Conservation (phyloP, 2,329 filamentous ascomycete species). For the Tolypocladium ophioglossoides region DNA sequence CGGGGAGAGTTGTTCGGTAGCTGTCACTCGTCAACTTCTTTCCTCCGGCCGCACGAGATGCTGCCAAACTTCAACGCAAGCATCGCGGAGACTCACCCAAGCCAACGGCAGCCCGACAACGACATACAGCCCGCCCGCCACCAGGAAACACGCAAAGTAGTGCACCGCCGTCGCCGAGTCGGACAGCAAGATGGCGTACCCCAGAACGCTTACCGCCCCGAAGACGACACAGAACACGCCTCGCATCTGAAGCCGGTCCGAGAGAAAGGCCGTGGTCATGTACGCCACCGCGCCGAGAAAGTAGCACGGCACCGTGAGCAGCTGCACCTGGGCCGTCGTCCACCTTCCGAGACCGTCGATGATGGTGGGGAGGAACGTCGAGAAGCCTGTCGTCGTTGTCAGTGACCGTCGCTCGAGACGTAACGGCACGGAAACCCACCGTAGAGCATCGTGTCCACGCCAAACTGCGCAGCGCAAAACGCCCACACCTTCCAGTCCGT, state of each 20-base stretch:
- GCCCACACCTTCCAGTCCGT: slow-evolving; percentile 68
- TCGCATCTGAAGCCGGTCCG: slow-evolving; percentile 56
- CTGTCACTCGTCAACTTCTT: slow-evolving; percentile 7
- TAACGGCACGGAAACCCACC: slow-evolving; percentile 19
- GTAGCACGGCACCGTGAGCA: slow-evolving; percentile 72
- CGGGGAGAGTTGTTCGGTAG: slow-evolving; percentile 58
- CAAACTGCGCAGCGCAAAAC: slow-evolving; percentile 61
- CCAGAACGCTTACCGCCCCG: slow-evolving; percentile 51
- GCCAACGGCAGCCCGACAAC: slow-evolving; percentile 45
- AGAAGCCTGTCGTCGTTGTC: slow-evolving; percentile 41
- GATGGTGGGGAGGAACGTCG: slow-evolving; percentile 70
- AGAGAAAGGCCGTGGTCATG: slow-evolving; percentile 53
- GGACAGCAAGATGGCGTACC: slow-evolving; percentile 58
- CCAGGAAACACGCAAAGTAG: slow-evolving; percentile 68
- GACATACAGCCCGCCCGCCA: slow-evolving; percentile 61
- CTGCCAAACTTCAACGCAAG: background rate
- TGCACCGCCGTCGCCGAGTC: slow-evolving; percentile 50
- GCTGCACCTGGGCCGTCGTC: slow-evolving; percentile 55
- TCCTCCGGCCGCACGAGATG: background rate
- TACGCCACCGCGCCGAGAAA: slow-evolving; percentile 61
- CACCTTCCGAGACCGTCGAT: slow-evolving; percentile 58
- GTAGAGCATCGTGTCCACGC: slow-evolving; percentile 67
- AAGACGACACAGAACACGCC: slow-evolving; percentile 55
- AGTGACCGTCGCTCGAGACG: no score
- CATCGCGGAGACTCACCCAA: slow-evolving; percentile 26